Conservation (phyloP, 108 stramenopile genomes). For the Seminavis robusta region DNA sequence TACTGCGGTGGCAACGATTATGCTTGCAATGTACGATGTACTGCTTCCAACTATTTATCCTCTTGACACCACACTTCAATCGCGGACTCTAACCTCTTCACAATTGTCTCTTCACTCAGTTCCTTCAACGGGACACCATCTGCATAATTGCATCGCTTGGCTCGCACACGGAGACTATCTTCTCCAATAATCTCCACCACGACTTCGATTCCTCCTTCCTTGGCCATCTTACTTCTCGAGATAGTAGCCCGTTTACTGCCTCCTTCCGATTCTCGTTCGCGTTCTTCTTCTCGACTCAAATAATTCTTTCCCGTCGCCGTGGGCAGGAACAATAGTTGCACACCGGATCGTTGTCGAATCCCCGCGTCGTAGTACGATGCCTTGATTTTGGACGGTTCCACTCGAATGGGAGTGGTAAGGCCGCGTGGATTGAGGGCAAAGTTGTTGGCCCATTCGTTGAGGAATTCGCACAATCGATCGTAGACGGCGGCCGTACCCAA, state of each 20-base stretch:
- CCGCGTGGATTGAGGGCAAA: conserved; percentile 50
- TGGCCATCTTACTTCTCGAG: conserved; percentile 8
- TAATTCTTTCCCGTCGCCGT: conserved; percentile 74
- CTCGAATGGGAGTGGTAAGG: conserved; percentile 74
- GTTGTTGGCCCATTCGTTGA: conserved; percentile 59
- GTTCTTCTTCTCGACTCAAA: conserved; percentile 60
- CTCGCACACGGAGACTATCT: conserved; percentile 60
- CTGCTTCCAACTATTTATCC: too few species aligned
- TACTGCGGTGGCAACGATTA: too few species aligned
- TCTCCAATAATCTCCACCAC: conserved; percentile 53
- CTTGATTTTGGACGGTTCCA: too few species aligned
- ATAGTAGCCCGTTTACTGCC: conserved; percentile 1
- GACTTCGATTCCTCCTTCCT: conserved; percentile 77
- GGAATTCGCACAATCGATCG: conserved; percentile 51
- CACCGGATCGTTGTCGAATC: conserved; percentile 40
- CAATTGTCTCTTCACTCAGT: conserved; percentile 67
- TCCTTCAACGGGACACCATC: conserved; percentile 70
- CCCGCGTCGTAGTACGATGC: too few species aligned
- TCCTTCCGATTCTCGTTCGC: conserved; percentile 31
- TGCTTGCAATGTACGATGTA: too few species aligned
- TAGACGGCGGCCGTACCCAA: neutral
- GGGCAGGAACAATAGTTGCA: conserved; percentile 61
- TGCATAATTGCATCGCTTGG: conserved; percentile 73
- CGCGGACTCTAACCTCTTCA: conserved; percentile 59
- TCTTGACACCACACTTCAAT: conserved; percentile 66